Conservation (phyloP, 306 rosid species). For the Canavalia ensiformis region DNA sequence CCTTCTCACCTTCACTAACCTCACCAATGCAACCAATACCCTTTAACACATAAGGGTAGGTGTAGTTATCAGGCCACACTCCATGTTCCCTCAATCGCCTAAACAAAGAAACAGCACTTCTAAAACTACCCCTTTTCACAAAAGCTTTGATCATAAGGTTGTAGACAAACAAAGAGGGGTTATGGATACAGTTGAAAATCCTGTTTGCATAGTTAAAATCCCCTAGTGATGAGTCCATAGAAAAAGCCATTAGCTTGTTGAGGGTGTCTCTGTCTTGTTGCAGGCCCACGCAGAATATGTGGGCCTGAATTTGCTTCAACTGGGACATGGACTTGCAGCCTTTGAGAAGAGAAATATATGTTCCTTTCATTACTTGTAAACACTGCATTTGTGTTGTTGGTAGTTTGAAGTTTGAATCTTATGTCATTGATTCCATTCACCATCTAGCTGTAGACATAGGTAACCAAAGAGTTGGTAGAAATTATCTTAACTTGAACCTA, state of each 20-base stretch:
- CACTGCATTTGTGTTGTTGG: no score
- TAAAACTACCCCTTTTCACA: conserved; percentile 54
- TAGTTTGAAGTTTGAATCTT: no score
- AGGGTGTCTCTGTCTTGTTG: conserved; percentile 64
- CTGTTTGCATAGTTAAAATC: conserved; percentile 59
- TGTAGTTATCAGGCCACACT: conserved; percentile 73
- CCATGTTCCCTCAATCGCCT: conserved; percentile 57
- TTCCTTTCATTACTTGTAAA: conserved; percentile 12
- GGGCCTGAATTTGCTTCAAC: conserved; percentile 75
- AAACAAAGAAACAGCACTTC: conserved; percentile 57
- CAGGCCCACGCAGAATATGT: conserved; percentile 56
- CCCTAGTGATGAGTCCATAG: conserved; percentile 56
- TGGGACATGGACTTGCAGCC: conserved; percentile 64
- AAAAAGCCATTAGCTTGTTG: conserved; percentile 65
- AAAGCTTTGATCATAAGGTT: conserved; percentile 66
- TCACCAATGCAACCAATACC: conserved; percentile 67
- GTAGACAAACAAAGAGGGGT: conserved; percentile 64
- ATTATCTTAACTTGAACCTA: no score
- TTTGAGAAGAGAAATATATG: conserved; percentile 59
- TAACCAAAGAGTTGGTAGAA: no score
- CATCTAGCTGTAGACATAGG: no score
- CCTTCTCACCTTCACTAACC: conserved; percentile 55
- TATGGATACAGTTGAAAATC: conserved; percentile 53
- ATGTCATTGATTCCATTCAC: no score
- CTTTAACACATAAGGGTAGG: conserved; percentile 77